These are phyloP conservation scores for Hypericum androsaemum DNA, from an alignment of 345 rosid species.

Conservation along the genomic window DNA sequence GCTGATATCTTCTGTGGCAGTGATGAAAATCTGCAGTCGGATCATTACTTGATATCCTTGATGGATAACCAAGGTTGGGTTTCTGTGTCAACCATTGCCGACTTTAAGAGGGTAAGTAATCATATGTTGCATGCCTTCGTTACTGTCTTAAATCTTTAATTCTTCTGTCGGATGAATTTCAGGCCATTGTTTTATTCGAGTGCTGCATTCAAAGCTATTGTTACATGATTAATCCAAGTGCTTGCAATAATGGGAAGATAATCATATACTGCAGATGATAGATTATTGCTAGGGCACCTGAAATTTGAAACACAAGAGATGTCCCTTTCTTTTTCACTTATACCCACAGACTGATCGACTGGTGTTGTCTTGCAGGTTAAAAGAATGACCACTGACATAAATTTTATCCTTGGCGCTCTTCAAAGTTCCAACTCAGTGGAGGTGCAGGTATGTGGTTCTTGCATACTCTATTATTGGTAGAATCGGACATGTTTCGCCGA, in stretches of 20 bases:
- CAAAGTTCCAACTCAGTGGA: slow-evolving; percentile 57
- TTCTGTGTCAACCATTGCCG: slow-evolving; percentile 53
- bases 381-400: slow-evolving; percentile 65
- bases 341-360: too few species aligned
- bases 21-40: slow-evolving; percentile 73
- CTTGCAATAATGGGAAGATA: too few species aligned
- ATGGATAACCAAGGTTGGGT: slow-evolving; percentile 98
- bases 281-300: too few species aligned
- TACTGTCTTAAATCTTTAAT: slow-evolving; percentile 1
- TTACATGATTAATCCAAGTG: too few species aligned
- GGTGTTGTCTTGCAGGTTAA: slow-evolving; percentile 51
- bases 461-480: not conserved
- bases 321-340: too few species aligned
- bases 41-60: slow-evolving; percentile 54
- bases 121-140: not conserved
- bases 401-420: slow-evolving; percentile 63
- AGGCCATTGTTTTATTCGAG: not conserved
- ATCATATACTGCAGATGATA: too few species aligned
- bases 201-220: too few species aligned
- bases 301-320: too few species aligned
- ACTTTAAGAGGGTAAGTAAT: slow-evolving; percentile 70
- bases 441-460: slow-evolving; percentile 56
- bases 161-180: not conserved
- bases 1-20: slow-evolving; percentile 35
- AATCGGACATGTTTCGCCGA: not conserved